These are phyloP conservation scores for Furcasterigmium sp. DNA, from an alignment of 2,329 filamentous ascomycete genomes.

Conservation along the genomic window DNA sequence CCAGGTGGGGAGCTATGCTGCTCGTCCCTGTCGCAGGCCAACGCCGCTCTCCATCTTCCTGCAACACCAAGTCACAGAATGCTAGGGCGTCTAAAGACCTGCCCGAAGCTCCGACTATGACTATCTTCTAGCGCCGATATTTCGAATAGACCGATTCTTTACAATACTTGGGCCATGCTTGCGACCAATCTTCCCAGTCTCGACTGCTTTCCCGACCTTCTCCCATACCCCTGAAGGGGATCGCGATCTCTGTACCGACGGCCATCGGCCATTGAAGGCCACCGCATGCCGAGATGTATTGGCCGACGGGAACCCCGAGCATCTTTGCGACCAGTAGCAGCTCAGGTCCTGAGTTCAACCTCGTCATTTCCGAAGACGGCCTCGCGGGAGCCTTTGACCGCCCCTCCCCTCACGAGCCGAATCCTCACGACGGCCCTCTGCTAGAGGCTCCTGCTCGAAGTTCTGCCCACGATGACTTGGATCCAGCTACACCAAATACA, in stretches of 20 bases:
- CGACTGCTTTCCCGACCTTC: no score
- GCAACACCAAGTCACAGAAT: no score
- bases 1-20: no score
- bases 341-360: constrained; percentile 43
- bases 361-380: constrained; percentile 58
- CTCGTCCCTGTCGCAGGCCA: no score
- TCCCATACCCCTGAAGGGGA: no score
- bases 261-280: constrained; percentile 4
- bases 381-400: constrained; percentile 28
- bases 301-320: constrained; percentile 79
- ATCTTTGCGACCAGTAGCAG: constrained; percentile 75
- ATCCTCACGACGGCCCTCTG: constrained; percentile 11
- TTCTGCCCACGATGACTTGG: constrained; percentile 25
- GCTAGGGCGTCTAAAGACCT: no score
- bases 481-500: constrained; percentile 34
- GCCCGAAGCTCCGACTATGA: no score
- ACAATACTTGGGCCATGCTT: no score
- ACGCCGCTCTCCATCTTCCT: no score
- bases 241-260: background rate
- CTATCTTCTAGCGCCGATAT: no score
- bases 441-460: constrained; percentile 16
- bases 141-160: no score
- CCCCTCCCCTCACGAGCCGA: constrained; percentile 21
- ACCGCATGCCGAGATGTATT: constrained; percentile 66
- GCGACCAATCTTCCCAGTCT: no score